phyloP scores from a whole-genome alignment of 2,329 filamentous ascomycete genomes.

The Sphaerulina vaccinii region DNA sequence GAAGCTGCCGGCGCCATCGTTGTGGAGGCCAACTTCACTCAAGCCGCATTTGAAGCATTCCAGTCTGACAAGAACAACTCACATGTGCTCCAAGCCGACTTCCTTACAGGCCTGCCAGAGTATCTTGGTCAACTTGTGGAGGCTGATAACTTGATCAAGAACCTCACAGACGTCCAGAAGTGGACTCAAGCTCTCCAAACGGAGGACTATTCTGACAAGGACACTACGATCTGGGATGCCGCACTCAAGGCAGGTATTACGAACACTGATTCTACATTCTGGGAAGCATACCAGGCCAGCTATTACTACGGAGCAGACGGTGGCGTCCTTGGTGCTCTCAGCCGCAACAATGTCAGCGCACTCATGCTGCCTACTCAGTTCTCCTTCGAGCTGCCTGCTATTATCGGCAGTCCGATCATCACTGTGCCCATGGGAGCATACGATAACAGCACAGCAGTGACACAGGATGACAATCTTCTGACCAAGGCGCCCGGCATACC shows the following conservation, averaged over 20 bases:
- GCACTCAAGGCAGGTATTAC: conserved; percentile 2
- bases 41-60: background rate
- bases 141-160: no score
- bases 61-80: conserved; percentile 9
- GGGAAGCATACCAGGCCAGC: conserved; percentile 7
- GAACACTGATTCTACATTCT: conserved; percentile 3
- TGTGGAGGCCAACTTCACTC: conserved; percentile 27
- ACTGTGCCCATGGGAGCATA: conserved; percentile 8
- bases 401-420: conserved; percentile 11
- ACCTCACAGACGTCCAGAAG: background rate
- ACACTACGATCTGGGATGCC: background rate
- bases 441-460: background rate
- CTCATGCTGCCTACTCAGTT: conserved; percentile 6
- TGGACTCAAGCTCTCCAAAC: no score
- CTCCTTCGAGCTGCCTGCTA: background rate
- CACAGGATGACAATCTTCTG: background rate
- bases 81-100: conserved; percentile 3
- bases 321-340: conserved; percentile 7
- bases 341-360: conserved; percentile 6
- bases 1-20: conserved; percentile 22
- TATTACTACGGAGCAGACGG: conserved; percentile 3
- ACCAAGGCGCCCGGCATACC: conserved; percentile 1
- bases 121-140: conserved; percentile 1
- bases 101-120: background rate
- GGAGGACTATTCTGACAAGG: background rate